Conservation (phyloP, 106 monocot species). For the Posidonia australis region DNA sequence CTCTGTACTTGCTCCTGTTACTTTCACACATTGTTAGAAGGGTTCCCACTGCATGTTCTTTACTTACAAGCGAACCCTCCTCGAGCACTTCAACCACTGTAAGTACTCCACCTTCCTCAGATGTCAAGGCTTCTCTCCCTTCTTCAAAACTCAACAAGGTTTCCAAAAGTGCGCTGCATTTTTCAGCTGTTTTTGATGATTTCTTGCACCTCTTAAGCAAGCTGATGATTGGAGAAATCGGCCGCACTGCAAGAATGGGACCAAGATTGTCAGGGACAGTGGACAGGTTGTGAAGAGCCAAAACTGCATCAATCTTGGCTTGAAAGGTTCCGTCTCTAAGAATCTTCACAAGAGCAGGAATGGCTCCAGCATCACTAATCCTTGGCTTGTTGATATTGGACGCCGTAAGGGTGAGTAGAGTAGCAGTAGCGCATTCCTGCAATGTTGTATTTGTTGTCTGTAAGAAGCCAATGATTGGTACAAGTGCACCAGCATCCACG, state of each 20-base stretch:
- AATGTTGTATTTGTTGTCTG: constrained; percentile 32
- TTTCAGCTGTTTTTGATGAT: constrained; percentile 57
- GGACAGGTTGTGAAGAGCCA: constrained; percentile 70
- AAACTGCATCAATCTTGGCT: constrained; percentile 51
- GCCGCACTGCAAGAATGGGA: constrained; percentile 31
- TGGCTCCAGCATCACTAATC: constrained; percentile 40
- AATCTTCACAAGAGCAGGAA: constrained; percentile 42
- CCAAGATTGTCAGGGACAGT: constrained; percentile 30
- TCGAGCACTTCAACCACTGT: constrained; percentile 73
- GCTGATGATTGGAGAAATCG: constrained; percentile 39
- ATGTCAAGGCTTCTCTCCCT: constrained; percentile 29
- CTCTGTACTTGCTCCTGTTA: constrained; percentile 30
- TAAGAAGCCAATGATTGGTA: constrained; percentile 42
- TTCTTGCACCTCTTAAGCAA: constrained; percentile 43
- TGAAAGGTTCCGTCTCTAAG: constrained; percentile 44
- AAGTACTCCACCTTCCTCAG: constrained; percentile 56
- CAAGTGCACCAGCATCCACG: constrained; percentile 52
- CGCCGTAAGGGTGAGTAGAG: constrained; percentile 61
- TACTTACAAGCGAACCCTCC: constrained; percentile 36
- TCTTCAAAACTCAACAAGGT: constrained; percentile 37
- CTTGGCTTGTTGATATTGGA: constrained; percentile 46
- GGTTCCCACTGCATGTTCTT: constrained; percentile 38
- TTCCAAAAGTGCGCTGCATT: constrained; percentile 57
- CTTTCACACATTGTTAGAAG: constrained; percentile 40
- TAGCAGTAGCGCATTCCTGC: constrained; percentile 58